Evolutionary conservation across 345 rosid genomes (phyloP).

Genomic region (Crucihimalaya himalaica): DNA sequence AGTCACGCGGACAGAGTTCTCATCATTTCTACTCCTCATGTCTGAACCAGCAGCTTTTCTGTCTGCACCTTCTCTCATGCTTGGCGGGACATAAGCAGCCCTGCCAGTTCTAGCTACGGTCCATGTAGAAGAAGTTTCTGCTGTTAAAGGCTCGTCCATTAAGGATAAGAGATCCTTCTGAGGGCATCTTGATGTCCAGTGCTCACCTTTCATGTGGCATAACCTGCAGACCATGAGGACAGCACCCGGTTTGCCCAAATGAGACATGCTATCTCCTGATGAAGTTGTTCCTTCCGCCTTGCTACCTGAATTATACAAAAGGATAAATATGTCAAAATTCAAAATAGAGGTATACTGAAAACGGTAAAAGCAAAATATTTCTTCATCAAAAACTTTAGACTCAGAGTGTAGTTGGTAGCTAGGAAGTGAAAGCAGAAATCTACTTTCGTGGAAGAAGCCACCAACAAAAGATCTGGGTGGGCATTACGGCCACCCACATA

Average conservation of each 20-base stretch:
- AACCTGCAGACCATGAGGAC: slow-evolving; percentile 68
- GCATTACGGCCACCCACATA: slow-evolving; percentile 38
- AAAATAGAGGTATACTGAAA: background rate
- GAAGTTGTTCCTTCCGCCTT: slow-evolving; percentile 48
- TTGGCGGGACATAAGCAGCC: slow-evolving; percentile 58
- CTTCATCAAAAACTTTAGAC: background rate
- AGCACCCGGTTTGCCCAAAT: slow-evolving; percentile 49
- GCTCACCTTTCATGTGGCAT: slow-evolving; percentile 68
- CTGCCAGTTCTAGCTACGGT: slow-evolving; percentile 33
- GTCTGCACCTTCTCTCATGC: slow-evolving; percentile 40
- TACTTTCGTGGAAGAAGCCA: slow-evolving; percentile 30
- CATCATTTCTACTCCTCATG: slow-evolving; percentile 39
- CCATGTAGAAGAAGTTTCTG: slow-evolving; percentile 41
- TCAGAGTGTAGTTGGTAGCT: slow-evolving; percentile 30
- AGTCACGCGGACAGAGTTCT: slow-evolving; percentile 42
- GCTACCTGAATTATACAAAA: slow-evolving; percentile 39
- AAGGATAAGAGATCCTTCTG: slow-evolving; percentile 60
- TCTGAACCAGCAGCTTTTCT: slow-evolving; percentile 28
- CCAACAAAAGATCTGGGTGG: slow-evolving; percentile 36
- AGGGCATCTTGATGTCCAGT: slow-evolving; percentile 69
- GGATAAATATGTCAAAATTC: background rate
- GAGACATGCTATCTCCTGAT: slow-evolving; percentile 54
- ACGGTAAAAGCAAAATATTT: background rate
- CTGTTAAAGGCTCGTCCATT: slow-evolving; percentile 46
- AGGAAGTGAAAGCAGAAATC: slow-evolving; percentile 34